Conservation (phyloP, 352 stramenopile genomes). For the Phytophthora aleatoria region DNA sequence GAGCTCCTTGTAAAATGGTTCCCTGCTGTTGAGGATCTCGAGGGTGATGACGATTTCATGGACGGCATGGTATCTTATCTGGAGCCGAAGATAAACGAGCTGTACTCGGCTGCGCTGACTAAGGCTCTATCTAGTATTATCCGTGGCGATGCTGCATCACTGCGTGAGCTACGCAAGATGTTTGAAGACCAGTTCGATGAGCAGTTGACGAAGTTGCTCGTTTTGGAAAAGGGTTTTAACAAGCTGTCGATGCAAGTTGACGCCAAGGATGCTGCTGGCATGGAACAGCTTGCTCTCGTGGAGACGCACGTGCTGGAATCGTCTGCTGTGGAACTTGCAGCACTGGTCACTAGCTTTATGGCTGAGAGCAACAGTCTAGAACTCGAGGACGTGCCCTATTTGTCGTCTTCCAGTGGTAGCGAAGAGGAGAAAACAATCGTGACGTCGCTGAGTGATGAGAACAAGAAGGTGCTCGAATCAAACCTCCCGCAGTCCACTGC, state of each 20-base stretch:
- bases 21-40: conserved; percentile 46
- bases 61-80: conserved; percentile 53
- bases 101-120: conserved; percentile 58
- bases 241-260: conserved; percentile 73
- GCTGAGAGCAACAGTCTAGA: conserved; percentile 65
- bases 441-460: conserved; percentile 53
- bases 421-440: conserved; percentile 21
- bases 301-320: conserved; percentile 64
- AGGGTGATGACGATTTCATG: conserved; percentile 75
- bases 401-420: conserved; percentile 26
- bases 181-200: conserved; percentile 86
- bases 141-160: conserved; percentile 70
- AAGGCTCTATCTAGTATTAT: conserved; percentile 69
- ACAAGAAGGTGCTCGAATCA: conserved; percentile 73
- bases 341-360: conserved; percentile 70
- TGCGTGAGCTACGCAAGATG: conserved; percentile 68
- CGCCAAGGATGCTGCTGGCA: conserved; percentile 38
- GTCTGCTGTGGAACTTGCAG: conserved; percentile 52
- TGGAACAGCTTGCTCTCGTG: conserved; percentile 56
- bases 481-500: conserved; percentile 53
- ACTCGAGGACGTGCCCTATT: conserved; percentile 50
- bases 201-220: conserved; percentile 43
- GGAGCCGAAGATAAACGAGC: conserved; percentile 40
- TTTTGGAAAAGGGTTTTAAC: conserved; percentile 71
- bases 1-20: conserved; percentile 58